Conservation (phyloP, 2,329 filamentous ascomycete species). For the Furcasterigmium sp. region DNA sequence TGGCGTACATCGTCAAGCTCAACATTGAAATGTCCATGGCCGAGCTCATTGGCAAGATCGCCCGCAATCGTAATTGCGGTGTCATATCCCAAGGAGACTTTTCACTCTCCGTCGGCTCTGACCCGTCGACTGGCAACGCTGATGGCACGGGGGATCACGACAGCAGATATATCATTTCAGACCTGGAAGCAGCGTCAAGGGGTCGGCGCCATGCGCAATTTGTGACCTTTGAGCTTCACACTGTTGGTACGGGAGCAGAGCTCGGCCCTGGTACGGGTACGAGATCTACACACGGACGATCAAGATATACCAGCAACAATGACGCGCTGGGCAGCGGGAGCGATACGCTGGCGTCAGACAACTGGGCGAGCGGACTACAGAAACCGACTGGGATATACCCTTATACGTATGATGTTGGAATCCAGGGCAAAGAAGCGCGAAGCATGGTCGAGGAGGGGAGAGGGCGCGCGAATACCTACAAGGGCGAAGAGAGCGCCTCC, state of each 20-base stretch:
- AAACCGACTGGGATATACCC: background rate
- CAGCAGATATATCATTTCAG: background rate
- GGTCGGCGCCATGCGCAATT: too few species aligned
- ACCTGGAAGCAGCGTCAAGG: background rate
- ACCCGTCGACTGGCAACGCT: background rate
- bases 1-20: slow-evolving; percentile 47
- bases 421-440: background rate
- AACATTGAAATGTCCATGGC: slow-evolving; percentile 52
- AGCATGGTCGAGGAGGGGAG: too few species aligned
- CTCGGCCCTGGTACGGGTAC: background rate
- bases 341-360: background rate
- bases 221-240: background rate
- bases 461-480: too few species aligned
- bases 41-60: slow-evolving; percentile 39
- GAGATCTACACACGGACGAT: background rate
- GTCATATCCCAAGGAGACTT: slow-evolving; percentile 5
- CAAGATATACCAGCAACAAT: background rate
- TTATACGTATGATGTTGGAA: background rate
- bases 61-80: slow-evolving; percentile 11
- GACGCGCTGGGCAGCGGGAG: background rate
- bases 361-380: background rate
- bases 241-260: background rate
- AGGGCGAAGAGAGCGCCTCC: too few species aligned
- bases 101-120: slow-evolving; percentile 1
- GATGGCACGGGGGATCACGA: background rate